Base-by-base conservation (phyloP, 768 basidiomycete genomes). In the Rhodotorula sphaerocarpa region DNA sequence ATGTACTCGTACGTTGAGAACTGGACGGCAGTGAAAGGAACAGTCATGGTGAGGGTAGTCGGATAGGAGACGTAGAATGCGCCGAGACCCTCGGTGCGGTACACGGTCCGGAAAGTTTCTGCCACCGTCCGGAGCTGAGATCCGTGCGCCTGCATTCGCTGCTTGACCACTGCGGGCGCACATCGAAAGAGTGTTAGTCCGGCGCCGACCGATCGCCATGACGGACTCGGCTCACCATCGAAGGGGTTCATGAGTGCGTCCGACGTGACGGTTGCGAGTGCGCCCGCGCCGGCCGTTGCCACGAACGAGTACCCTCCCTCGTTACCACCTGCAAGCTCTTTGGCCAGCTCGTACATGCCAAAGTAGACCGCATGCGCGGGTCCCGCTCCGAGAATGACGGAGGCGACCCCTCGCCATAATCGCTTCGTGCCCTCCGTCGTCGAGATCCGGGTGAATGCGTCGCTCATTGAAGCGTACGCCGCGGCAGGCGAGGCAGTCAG, bases 211-310 rank as follows among this genome's bases (percentile, higher is more conserved):
- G n/a, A n/a, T n/a, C n/a, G n/a, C n/a, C n/a, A n/a, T n/a, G n/a
- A n/a, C n/a, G n/a, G n/a, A n/a, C n/a, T n/a, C n/a, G n/a, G n/a
- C n/a, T n/a, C 75, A 95, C 93, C 93, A 77, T 99, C 95, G 73
- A 99, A 99, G 4, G 95, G 95, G 75, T 97, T 99, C 95, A 99
- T 99, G 57, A 97, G 79, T 4, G 95, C 95, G 78, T 99, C 95
- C 61, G 86, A 87, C 5, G 91, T 87, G 67, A 92, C 87, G 15
- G 95, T 96, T 0, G 93, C 95, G 0, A 86, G 83, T 48, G 90
- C 95, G 65, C 95, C 95, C 34, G 95, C 95, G 34, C 90, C 71
- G 34, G 93, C 95, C 39, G 90, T 95, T 46, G 91, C 88, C 18
- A 87, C 69, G 79, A 87, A 88, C 70, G 91, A 90, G 73, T 87